Conservation (phyloP, 2,329 filamentous ascomycete genomes). For the Escovopsis sp. region DNA sequence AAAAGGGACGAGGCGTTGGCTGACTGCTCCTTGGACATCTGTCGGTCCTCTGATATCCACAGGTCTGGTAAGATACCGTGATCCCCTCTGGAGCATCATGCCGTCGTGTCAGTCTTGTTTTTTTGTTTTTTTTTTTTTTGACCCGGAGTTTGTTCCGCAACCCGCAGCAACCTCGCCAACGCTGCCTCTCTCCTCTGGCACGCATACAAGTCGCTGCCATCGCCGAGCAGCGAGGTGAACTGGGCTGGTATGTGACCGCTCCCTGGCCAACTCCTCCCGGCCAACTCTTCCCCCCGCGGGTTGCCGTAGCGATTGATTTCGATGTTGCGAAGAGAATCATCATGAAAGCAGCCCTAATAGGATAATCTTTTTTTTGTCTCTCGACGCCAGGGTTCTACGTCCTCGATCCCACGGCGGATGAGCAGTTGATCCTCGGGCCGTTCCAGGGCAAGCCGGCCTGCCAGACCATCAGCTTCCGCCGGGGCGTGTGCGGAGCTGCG, state of each 20-base stretch:
- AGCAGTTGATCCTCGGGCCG: conserved; percentile 58
- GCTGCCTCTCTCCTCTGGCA: conserved; percentile 65
- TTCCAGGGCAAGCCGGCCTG: conserved; percentile 73
- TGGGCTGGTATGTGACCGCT: conserved; percentile 48
- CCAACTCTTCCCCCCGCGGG: too few relatives aligned
- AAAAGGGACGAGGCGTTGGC: too few relatives aligned
- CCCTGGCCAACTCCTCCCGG: background rate
- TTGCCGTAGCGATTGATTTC: too few relatives aligned
- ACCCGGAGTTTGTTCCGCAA: background rate
- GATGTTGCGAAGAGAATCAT: too few relatives aligned
- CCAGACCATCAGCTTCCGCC: conserved; percentile 58
- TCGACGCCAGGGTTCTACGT: conserved; percentile 53
- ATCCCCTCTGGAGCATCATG: too few relatives aligned
- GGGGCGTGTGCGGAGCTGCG: conserved; percentile 62
- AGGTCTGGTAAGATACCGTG: conserved; percentile 17
- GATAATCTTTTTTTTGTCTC: too few relatives aligned
- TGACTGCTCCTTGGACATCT: too few relatives aligned
- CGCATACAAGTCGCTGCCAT: conserved; percentile 56
- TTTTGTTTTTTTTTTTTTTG: too few relatives aligned
- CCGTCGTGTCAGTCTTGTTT: too few relatives aligned
- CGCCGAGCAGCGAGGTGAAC: conserved; percentile 54
- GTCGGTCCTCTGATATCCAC: too few relatives aligned
- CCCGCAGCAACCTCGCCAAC: conserved; percentile 58
- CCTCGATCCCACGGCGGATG: conserved; percentile 31
- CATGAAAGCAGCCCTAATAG: too few relatives aligned